phyloP scores from a whole-genome alignment of 169 alveolate species.

The Plasmodium adleri region DNA sequence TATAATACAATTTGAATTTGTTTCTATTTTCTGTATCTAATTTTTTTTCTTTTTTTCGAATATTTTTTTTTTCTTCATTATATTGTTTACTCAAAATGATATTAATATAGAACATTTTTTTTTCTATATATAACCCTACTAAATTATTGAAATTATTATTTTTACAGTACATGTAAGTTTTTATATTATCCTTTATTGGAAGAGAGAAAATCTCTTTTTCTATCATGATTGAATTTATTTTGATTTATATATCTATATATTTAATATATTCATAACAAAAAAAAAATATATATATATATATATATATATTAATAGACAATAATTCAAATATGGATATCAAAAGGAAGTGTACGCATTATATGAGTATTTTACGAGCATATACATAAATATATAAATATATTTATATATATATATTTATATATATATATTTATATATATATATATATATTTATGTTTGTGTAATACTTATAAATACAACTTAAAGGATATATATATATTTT shows the following conservation, averaged over 20 bases:
- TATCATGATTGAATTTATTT: neutral
- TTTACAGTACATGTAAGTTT: slow-evolving; percentile 24
- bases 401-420: too few relatives aligned
- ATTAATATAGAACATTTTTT: slow-evolving; percentile 37
- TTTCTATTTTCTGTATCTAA: neutral
- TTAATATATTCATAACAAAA: too few relatives aligned
- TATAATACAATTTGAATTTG: slow-evolving; percentile 15
- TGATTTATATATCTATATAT: neutral
- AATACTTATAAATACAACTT: too few relatives aligned
- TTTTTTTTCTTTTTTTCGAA: neutral
- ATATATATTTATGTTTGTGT: too few relatives aligned
- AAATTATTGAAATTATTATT: slow-evolving; percentile 50
- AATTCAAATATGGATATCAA: too few relatives aligned
- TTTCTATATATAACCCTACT: slow-evolving; percentile 40
- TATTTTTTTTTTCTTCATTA: slow-evolving; percentile 47
- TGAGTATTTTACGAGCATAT: too few relatives aligned
- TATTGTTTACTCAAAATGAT: slow-evolving; percentile 42
- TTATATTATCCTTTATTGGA: slow-evolving; percentile 4
- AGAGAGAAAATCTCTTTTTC: neutral
- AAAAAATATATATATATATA: too few relatives aligned
- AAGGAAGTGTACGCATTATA: too few relatives aligned
- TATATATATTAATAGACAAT: too few relatives aligned
- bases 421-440: too few relatives aligned
- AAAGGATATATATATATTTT: too few relatives aligned
- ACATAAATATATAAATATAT: too few relatives aligned